A percentile compares a stretch with the other conserved stretches of the same genome.
These are phyloP conservation scores for Amaranthus hypochondriacus DNA, from an alignment of 148 eudicot genomes.

Conservation along the genomic window DNA sequence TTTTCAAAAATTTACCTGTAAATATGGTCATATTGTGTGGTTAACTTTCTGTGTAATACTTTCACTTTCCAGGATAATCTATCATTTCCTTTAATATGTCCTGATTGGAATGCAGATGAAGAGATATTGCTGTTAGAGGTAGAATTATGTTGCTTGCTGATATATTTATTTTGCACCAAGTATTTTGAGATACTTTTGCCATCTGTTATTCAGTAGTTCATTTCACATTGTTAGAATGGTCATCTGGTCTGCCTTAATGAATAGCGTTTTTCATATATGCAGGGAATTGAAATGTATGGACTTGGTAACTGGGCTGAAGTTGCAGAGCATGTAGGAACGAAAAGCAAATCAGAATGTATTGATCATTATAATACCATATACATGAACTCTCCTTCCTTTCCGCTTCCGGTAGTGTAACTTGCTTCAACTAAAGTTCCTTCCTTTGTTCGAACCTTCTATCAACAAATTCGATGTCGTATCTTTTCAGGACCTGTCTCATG, in stretches of 20 bases:
- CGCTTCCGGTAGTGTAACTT: constrained; percentile 79
- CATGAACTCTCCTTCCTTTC: constrained; percentile 96
- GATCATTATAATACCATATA: constrained; percentile 68
- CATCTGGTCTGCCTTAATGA: constrained; percentile 6
- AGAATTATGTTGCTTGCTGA: constrained; percentile 17
- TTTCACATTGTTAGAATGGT: constrained; percentile 1
- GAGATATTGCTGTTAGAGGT: constrained; percentile 94
- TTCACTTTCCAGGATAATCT: constrained; percentile 61
- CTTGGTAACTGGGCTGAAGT: constrained; percentile 88
- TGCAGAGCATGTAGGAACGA: constrained; percentile 96
- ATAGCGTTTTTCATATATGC: constrained; percentile 11
- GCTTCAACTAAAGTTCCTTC: background rate
- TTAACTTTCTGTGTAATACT: background rate
- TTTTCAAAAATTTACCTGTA: background rate
- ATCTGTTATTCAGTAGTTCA: background rate
- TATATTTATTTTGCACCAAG: background rate
- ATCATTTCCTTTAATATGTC: constrained; percentile 79
- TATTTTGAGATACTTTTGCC: constrained; percentile 5
- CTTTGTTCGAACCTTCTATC: constrained; percentile 2
- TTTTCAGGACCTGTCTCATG: constrained; percentile 87
- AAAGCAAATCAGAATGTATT: constrained; percentile 79
- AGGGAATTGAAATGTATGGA: constrained; percentile 96
- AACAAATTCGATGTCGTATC: constrained; percentile 10
- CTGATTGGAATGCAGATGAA: constrained; percentile 98
- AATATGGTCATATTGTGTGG: background rate